A percentile compares a stretch with the other conserved stretches of the same genome.
phyloP scores from a whole-genome alignment of 2,329 filamentous ascomycete species.

The Fusarium citri region DNA sequence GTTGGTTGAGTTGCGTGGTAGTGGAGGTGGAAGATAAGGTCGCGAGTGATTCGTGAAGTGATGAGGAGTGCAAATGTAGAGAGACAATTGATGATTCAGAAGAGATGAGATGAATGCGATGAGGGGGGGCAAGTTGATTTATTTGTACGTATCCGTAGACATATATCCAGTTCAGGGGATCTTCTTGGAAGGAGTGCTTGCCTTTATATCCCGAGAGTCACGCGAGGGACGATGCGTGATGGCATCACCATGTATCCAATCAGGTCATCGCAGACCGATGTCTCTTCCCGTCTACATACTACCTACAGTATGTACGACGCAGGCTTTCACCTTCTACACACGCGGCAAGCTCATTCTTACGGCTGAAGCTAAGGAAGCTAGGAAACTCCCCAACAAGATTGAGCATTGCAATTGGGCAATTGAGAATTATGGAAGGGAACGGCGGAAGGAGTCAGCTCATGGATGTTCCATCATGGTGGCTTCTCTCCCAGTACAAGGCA shows the following conservation, averaged over 20 bases:
- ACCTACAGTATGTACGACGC: neutral
- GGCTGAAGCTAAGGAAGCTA: slow-evolving; percentile 9
- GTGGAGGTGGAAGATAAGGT: slow-evolving; percentile 2
- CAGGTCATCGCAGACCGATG: slow-evolving; percentile 43
- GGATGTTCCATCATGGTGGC: slow-evolving; percentile 20
- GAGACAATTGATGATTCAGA: slow-evolving; percentile 1
- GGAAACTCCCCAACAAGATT: slow-evolving; percentile 8
- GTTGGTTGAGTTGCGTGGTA: neutral
- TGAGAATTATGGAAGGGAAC: slow-evolving; percentile 17
- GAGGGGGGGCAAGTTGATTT: neutral
- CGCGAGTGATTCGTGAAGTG: neutral
- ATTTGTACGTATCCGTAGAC: slow-evolving; percentile 8
- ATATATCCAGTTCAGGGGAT: slow-evolving; percentile 11
- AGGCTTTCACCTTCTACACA: neutral
- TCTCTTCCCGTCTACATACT: slow-evolving; percentile 17
- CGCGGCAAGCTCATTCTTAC: neutral
- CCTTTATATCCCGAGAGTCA: slow-evolving; percentile 46
- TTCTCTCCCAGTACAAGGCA: slow-evolving; percentile 1
- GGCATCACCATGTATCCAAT: slow-evolving; percentile 47
- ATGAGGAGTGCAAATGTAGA: neutral
- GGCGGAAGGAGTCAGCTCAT: slow-evolving; percentile 19
- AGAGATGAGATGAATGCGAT: slow-evolving; percentile 8
- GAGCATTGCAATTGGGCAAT: slow-evolving; percentile 30
- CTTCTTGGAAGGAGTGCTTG: slow-evolving; percentile 29
- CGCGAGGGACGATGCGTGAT: slow-evolving; percentile 41